Evolutionary conservation across 306 rosid species (phyloP).

Genomic region (Acacia crassicarpa): DNA sequence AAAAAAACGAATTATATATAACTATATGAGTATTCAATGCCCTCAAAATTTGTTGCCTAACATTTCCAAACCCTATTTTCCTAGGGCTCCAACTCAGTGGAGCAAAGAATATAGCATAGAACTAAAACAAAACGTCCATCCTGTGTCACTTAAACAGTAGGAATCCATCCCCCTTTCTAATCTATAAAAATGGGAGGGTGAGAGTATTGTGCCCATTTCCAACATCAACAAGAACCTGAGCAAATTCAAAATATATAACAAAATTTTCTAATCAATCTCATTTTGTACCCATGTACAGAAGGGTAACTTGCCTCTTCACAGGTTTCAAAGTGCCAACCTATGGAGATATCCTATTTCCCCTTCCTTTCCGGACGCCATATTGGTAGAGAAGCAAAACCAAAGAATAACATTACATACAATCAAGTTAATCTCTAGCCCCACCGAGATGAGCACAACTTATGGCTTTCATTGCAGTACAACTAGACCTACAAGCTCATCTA

Average conservation of each 20-base stretch:
- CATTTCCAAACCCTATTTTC: neutral
- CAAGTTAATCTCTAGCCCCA: constrained; percentile 65
- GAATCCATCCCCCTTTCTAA: constrained; percentile 50
- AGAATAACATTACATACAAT: constrained; percentile 54
- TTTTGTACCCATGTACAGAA: constrained; percentile 86
- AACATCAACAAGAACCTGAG: constrained; percentile 44
- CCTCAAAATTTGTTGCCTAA: too few relatives aligned
- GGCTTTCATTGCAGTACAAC: constrained; percentile 57
- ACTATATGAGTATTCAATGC: neutral
- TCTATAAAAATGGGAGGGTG: constrained; percentile 50
- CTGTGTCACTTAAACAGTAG: constrained; percentile 34
- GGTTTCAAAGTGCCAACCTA: constrained; percentile 41
- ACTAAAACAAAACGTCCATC: constrained; percentile 48
- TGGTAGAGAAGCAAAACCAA: constrained; percentile 32
- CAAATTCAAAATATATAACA: constrained; percentile 37
- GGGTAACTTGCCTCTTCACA: constrained; percentile 40
- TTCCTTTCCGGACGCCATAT: constrained; percentile 44
- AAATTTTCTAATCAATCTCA: constrained; percentile 70
- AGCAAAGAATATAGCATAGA: constrained; percentile 58
- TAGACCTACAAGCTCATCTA: constrained; percentile 64
- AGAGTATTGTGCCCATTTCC: constrained; percentile 50
- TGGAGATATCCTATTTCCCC: constrained; percentile 34
- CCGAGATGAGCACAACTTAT: constrained; percentile 59
- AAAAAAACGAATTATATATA: too few relatives aligned
- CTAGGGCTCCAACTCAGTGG: constrained; percentile 51